Conservation (phyloP, 371 early-diverging fungal genomes). For the Rhizopus sp. region DNA sequence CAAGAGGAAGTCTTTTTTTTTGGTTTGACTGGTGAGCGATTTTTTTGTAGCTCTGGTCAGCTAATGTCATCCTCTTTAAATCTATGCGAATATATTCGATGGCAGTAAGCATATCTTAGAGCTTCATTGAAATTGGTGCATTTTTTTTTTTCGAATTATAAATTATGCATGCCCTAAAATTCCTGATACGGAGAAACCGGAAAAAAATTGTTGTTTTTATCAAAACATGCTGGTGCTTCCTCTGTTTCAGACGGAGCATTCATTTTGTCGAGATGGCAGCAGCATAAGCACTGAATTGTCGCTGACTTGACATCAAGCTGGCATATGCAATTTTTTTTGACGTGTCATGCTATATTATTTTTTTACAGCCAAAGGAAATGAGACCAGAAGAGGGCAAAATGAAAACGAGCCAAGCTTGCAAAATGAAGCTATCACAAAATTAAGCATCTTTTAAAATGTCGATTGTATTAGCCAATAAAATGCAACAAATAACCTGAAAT, state of each 20-base stretch:
- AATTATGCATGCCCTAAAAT: slow-evolving; percentile 4
- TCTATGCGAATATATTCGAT: slow-evolving; percentile 3
- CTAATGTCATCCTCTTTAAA: neutral
- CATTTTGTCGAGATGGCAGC: neutral
- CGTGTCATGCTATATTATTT: neutral
- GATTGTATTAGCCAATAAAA: neutral
- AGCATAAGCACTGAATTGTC: neutral
- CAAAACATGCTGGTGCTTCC: slow-evolving; percentile 2
- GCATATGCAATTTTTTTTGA: slow-evolving; percentile 1
- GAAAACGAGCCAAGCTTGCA: slow-evolving; percentile 13
- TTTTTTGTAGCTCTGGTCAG: slow-evolving; percentile 2
- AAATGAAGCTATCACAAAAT: slow-evolving; percentile 13
- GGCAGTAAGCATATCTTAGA: slow-evolving; percentile 1
- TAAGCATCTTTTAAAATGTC: slow-evolving; percentile 4
- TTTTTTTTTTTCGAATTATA: slow-evolving; percentile 3
- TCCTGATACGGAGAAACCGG: neutral
- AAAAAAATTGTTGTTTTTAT: slow-evolving; percentile 1
- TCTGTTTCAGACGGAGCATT: neutral
- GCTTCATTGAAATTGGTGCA: slow-evolving; percentile 2
- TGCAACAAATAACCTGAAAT: neutral
- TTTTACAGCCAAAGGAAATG: slow-evolving; percentile 11
- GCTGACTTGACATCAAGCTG: slow-evolving; percentile 3
- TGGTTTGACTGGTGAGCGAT: neutral
- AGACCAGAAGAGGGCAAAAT: slow-evolving; percentile 11
- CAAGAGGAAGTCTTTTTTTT: slow-evolving; percentile 3